These are phyloP conservation scores for Hippophae rhamnoides DNA, from an alignment of 306 rosid genomes.

Conservation along the genomic window DNA sequence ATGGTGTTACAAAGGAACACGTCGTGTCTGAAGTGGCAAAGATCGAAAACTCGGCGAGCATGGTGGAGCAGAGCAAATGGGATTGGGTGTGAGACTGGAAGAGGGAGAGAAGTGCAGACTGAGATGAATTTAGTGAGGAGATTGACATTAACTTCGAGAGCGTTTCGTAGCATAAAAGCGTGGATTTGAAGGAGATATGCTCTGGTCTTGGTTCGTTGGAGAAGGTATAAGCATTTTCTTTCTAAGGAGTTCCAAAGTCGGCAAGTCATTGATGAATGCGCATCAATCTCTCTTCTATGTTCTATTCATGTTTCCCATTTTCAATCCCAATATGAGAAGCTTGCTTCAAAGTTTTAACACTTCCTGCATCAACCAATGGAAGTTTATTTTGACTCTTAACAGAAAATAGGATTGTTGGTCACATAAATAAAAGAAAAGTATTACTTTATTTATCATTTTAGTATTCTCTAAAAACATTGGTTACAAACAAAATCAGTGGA, in stretches of 20 bases:
- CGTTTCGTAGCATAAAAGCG: slow-evolving; percentile 51
- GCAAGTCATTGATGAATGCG: neutral
- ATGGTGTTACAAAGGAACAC: slow-evolving; percentile 49
- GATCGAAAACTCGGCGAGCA: slow-evolving; percentile 50
- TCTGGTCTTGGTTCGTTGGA: slow-evolving; percentile 27
- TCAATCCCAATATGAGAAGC: neutral
- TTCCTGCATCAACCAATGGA: neutral
- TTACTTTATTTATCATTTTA: no score
- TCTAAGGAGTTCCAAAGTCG: slow-evolving; percentile 39
- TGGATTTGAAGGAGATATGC: slow-evolving; percentile 48
- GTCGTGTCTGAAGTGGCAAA: slow-evolving; percentile 22
- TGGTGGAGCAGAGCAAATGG: slow-evolving; percentile 24
- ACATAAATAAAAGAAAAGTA: no score
- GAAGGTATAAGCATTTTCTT: slow-evolving; percentile 46
- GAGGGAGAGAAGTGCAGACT: slow-evolving; percentile 28
- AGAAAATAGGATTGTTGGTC: no score
- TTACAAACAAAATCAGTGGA: no score
- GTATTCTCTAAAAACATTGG: no score
- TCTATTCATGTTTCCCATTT: no score
- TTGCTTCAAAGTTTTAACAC: neutral
- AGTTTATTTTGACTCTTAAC: no score
- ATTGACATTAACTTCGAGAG: slow-evolving; percentile 45
- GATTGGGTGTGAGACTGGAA: neutral
- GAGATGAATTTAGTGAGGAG: slow-evolving; percentile 59
- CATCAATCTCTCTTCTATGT: neutral